These are phyloP conservation scores for Astrephomene gubernaculifera DNA, from an alignment of 139 green algal species.

Conservation along the genomic window DNA sequence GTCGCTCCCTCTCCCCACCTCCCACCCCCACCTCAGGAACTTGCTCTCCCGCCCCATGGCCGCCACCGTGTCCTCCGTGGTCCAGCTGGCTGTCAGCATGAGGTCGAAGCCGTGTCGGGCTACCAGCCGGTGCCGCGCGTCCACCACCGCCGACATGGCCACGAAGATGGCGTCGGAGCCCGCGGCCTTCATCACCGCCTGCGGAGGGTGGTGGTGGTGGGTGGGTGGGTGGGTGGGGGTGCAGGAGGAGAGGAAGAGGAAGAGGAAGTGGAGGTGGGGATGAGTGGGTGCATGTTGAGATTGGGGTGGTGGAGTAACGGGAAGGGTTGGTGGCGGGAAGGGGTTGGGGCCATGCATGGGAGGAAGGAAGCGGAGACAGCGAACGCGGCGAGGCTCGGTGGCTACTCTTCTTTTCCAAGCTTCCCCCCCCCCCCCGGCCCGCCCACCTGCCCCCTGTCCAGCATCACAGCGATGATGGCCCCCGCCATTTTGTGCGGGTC, in stretches of 20 bases:
- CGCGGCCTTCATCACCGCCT: constrained; percentile 61
- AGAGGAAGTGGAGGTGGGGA: too few relatives aligned
- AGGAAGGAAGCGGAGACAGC: too few relatives aligned
- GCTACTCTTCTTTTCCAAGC: neutral
- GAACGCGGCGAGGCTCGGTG: too few relatives aligned
- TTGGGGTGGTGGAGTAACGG: too few relatives aligned
- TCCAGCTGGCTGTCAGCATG: constrained; percentile 53
- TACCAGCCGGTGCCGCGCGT: constrained; percentile 49
- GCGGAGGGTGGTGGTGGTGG: neutral
- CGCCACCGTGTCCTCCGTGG: constrained; percentile 51
- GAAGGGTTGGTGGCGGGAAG: too few relatives aligned
- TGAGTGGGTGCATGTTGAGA: too few relatives aligned
- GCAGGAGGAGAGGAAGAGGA: too few relatives aligned
- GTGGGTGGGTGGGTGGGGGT: neutral
- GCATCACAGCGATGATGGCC: constrained; percentile 54
- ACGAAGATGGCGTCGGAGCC: constrained; percentile 51
- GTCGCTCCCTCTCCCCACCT: too few relatives aligned
- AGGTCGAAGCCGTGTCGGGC: constrained; percentile 46
- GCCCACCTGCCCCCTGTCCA: constrained; percentile 49
- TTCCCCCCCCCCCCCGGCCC: neutral
- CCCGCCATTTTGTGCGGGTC: constrained; percentile 50
- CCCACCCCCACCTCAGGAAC: constrained; percentile 48
- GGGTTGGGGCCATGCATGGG: too few relatives aligned
- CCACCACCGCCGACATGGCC: constrained; percentile 52
- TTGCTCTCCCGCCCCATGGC: constrained; percentile 57